Evolutionary conservation across 495 filamentous ascomycete genomes (phyloP), one percentile per base, ranked within the genome.

Genomic region (Aspergillus panamensis): DNA sequence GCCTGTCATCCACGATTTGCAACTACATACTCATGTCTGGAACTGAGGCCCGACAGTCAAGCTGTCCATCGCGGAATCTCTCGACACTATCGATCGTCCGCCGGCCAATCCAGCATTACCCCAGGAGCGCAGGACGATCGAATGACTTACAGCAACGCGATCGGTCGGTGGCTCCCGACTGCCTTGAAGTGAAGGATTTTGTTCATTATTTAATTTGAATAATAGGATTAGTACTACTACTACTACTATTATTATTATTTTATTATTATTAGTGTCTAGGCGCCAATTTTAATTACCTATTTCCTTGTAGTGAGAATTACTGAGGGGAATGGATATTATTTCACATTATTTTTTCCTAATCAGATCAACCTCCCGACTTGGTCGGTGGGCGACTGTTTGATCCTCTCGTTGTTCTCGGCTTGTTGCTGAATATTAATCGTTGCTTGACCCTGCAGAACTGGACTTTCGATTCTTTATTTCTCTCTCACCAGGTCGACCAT

Each of bases 81-180:
- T 25, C 8, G 10, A 20, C 35, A 14, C 20, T 50, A 51, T 51
- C 44, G 45, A 62, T 60, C 40, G 55, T 25, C 49, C 53, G 37
- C 50, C 50, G 31, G 37, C 53, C 55, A 48, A 57, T 53, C 64
- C 55, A 62, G 64, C 64, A 63, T 63, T 51, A 66, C 59, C 64
- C 64, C 58, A 45, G 63, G 48, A 56, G 59, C 57, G 49, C 56
- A 60, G 56, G 60, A 61, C 65, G 65, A 64, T 67, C 65, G 51
- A 63, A 66, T 67, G 58, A 62, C 62, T 64, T 66, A 63, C 64
- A 63, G 61, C 64, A 61, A 61, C 31, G 60, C 60, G 64, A 63
- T 63, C 64, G 60, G 55, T 54, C 54, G 16, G 42, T 45, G 42
- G 42, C 50, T 53, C 50, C 50, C 35, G 33, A 53, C 50, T 53